Percentiles rank a stretch among this genome's conserved stretches.
Conservation (phyloP, 495 filamentous ascomycete genomes). For the Lineolata rhizophorae region DNA sequence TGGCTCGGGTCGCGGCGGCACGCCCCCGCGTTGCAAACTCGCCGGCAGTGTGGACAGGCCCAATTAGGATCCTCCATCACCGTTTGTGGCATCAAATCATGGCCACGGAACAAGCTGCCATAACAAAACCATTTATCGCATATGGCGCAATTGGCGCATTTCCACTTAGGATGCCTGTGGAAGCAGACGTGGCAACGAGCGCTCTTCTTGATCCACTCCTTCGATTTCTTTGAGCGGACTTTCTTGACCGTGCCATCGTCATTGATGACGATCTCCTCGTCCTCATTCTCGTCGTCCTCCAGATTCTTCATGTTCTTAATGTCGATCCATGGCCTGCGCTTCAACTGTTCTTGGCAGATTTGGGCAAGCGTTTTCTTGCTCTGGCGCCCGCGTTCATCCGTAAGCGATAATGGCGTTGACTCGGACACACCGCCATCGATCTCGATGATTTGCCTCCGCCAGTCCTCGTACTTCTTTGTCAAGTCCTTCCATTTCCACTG, state of each 20-base stretch:
- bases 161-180: conserved; percentile 54
- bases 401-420: conserved; percentile 38
- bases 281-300: conserved; percentile 14
- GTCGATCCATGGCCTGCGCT: conserved; percentile 42
- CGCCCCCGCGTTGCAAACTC: conserved; percentile 61
- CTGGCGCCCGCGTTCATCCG: conserved; percentile 35
- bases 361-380: conserved; percentile 63
- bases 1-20: conserved; percentile 40
- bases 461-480: conserved; percentile 54
- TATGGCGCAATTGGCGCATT: conserved; percentile 50
- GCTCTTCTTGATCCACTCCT: conserved; percentile 24
- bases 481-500: conserved; percentile 73
- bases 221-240: conserved; percentile 23
- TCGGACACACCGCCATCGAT: conserved; percentile 38
- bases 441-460: conserved; percentile 52
- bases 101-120: conserved; percentile 68
- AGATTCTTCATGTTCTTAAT: conserved; percentile 22
- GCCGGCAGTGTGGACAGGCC: conserved; percentile 69
- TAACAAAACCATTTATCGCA: conserved; percentile 68
- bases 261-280: conserved; percentile 20
- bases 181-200: conserved; percentile 58
- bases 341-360: conserved; percentile 73
- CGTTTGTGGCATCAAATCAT: conserved; percentile 61
- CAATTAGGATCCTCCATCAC: conserved; percentile 60
- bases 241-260: conserved; percentile 24